Evolutionary conservation across 768 basidiomycete species (phyloP).

Genomic region (Mycena maculata): DNA sequence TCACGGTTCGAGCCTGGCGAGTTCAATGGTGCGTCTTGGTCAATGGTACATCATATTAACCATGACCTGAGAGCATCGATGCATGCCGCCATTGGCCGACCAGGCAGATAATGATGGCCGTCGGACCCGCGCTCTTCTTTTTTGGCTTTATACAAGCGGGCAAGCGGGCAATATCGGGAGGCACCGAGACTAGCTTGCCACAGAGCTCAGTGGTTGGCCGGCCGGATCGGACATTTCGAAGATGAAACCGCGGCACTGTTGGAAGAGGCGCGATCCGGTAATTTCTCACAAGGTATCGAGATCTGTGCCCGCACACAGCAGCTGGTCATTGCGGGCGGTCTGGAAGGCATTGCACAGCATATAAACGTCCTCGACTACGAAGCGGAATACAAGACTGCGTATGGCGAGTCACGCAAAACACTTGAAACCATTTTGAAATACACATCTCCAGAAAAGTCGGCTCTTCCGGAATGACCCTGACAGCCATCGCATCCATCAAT

Average conservation of each 20-base stretch:
- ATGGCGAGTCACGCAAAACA: background rate
- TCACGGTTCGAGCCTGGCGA: background rate
- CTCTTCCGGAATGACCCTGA: background rate
- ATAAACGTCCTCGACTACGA: constrained; percentile 5
- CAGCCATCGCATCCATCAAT: constrained; percentile 3
- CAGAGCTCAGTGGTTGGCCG: background rate
- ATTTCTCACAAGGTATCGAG: background rate
- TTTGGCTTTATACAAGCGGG: background rate
- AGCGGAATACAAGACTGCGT: background rate
- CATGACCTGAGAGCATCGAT: background rate
- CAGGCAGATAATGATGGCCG: background rate
- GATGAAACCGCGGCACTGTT: background rate
- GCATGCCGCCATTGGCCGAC: background rate
- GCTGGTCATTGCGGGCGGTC: background rate
- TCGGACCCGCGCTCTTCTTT: background rate
- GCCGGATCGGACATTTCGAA: background rate
- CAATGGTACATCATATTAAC: no score
- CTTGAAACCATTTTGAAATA: background rate
- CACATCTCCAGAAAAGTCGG: background rate
- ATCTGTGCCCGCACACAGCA: background rate
- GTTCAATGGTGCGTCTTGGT: no score
- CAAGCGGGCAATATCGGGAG: background rate
- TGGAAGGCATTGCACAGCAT: background rate
- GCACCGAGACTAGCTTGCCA: background rate
- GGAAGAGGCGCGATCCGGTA: background rate